phyloP scores from a whole-genome alignment of 345 rosid species.

The Brassica carinata region DNA sequence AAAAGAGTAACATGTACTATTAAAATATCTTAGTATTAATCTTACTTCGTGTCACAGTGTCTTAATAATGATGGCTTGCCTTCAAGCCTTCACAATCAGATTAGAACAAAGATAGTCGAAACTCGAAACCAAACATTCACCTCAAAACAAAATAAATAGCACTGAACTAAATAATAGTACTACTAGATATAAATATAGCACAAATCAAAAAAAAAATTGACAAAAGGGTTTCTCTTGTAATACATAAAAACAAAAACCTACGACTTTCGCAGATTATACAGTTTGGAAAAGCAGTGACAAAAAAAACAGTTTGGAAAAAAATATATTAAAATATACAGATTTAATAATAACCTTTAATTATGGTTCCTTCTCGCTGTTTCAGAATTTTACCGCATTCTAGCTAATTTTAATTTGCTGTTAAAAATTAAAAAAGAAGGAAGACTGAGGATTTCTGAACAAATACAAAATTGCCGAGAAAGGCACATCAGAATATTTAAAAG shows the following conservation, averaged over 20 bases:
- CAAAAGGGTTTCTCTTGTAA: not conserved
- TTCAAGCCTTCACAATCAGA: not conserved
- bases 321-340: too few species aligned
- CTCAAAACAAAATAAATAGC: not conserved
- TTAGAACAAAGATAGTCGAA: not conserved
- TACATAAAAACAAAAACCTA: not conserved
- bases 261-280: not conserved
- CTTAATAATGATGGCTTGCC: not conserved
- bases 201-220: too few species aligned
- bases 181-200: not conserved
- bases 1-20: not conserved
- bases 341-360: not conserved
- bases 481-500: not conserved
- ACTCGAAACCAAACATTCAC: not conserved
- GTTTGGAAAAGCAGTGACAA: not conserved
- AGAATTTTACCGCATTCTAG: not conserved
- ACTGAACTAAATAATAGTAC: not conserved
- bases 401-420: not conserved
- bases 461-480: not conserved
- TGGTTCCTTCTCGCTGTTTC: not conserved
- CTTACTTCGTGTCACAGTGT: not conserved
- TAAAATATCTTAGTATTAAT: not conserved
- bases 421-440: not conserved
- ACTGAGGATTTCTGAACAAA: not conserved
- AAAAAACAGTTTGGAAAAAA: not conserved